Evolutionary conservation across 371 early-diverging fungal species (phyloP).

Genomic region (Rhizopus stolonifer): DNA sequence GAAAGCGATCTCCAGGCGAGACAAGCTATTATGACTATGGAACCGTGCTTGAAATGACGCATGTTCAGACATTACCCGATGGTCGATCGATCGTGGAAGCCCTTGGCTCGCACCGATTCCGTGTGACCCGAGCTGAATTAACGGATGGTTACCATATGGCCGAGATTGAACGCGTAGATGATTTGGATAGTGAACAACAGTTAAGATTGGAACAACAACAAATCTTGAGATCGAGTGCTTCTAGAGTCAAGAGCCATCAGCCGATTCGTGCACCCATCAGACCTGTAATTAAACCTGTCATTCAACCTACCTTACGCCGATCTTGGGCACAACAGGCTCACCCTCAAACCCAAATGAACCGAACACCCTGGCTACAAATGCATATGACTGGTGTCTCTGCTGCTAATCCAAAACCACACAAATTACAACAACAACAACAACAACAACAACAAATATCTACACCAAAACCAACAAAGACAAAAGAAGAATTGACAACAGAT

Average conservation of each 20-base stretch:
- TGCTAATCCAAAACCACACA: constrained; percentile 13
- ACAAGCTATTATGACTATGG: constrained; percentile 40
- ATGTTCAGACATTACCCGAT: constrained; percentile 42
- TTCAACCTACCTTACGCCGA: too few species aligned
- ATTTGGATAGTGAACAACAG: constrained; percentile 34
- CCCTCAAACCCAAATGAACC: constrained; percentile 26
- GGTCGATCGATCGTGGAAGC: constrained; percentile 47
- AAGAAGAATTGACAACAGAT: constrained; percentile 22
- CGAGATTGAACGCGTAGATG: constrained; percentile 45
- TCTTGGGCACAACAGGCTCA: constrained; percentile 39
- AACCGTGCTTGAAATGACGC: constrained; percentile 46
- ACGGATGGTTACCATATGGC: constrained; percentile 44
- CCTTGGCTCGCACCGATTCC: constrained; percentile 36
- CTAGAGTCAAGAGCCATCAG: constrained; percentile 19
- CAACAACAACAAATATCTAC: too few species aligned
- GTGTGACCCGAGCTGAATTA: constrained; percentile 18
- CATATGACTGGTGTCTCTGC: constrained; percentile 26
- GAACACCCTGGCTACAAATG: constrained; percentile 35
- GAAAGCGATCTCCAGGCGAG: constrained; percentile 14
- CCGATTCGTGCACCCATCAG: too few species aligned
- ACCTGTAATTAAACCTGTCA: too few species aligned
- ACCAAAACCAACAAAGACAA: too few species aligned
- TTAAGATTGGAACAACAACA: constrained; percentile 24
- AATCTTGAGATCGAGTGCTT: constrained; percentile 22
- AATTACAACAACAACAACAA: too few species aligned